Conservation (phyloP, 352 stramenopile genomes). For the Pelagophyceae sp. region DNA sequence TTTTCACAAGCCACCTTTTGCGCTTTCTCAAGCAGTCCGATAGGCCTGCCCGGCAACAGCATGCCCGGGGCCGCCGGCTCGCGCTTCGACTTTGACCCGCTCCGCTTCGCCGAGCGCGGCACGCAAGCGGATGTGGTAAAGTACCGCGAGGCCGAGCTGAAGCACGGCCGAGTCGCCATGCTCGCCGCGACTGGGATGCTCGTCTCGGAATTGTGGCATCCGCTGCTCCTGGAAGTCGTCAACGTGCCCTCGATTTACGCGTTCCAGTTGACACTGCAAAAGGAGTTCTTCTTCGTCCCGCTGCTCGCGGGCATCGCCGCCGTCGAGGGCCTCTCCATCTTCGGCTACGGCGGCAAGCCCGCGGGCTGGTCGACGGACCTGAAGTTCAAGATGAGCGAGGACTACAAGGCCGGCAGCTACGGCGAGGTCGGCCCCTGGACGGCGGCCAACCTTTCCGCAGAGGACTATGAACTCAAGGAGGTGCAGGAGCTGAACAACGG, state of each 20-base stretch:
- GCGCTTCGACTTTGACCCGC: constrained; percentile 51
- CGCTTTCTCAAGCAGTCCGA: too few species aligned
- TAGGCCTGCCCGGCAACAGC: not conserved
- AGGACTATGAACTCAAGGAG: not conserved
- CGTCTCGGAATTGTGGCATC: constrained; percentile 22
- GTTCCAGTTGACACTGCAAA: not conserved
- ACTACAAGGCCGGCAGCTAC: not conserved
- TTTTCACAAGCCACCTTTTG: too few species aligned
- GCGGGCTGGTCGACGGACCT: too few species aligned
- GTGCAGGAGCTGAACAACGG: not conserved
- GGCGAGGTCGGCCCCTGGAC: too few species aligned
- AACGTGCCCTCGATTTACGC: not conserved
- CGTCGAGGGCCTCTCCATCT: not conserved
- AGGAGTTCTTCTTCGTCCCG: not conserved
- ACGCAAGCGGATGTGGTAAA: constrained; percentile 64
- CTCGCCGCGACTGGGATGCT: constrained; percentile 52
- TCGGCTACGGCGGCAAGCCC: not conserved
- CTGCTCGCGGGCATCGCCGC: not conserved
- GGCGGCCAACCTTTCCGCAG: not conserved
- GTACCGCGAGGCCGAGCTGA: constrained; percentile 65
- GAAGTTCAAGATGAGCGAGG: constrained; percentile 7
- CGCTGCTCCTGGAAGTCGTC: not conserved
- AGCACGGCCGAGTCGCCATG: constrained; percentile 56
- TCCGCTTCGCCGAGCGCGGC: constrained; percentile 60
- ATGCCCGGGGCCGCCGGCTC: not conserved